A percentile compares a stretch with the other conserved stretches of the same genome.
Conservation (phyloP, 192 early-diverging fungal species). For the Coemansia sp. region DNA sequence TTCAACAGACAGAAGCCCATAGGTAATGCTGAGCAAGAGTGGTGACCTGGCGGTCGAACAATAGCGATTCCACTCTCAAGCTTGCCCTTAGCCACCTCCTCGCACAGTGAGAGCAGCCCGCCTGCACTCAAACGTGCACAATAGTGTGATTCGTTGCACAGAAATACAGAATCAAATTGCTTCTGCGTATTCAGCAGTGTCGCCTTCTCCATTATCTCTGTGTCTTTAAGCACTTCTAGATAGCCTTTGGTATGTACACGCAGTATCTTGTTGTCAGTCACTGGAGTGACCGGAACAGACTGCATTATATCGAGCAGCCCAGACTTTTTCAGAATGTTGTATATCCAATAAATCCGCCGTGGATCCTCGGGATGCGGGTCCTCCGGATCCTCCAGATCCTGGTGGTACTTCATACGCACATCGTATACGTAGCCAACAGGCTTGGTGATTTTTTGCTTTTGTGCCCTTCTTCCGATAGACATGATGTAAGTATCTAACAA, state of each 20-base stretch:
- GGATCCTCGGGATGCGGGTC: constrained; percentile 77
- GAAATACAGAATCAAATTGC: constrained; percentile 67
- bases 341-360: constrained; percentile 67
- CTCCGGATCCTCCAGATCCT: constrained; percentile 54
- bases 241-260: constrained; percentile 58
- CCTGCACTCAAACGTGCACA: constrained; percentile 74
- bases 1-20: constrained; percentile 92
- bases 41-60: constrained; percentile 92
- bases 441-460: neutral
- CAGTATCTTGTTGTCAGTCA: constrained; percentile 30
- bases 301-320: constrained; percentile 54
- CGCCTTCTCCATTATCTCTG: constrained; percentile 54
- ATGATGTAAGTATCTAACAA: neutral
- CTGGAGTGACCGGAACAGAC: constrained; percentile 9
- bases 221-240: constrained; percentile 43
- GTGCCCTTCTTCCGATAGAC: neutral
- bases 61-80: constrained; percentile 83
- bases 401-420: constrained; percentile 65
- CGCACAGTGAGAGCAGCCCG: constrained; percentile 69
- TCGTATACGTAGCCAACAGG: constrained; percentile 60
- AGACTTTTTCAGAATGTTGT: constrained; percentile 52
- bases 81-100: constrained; percentile 62
- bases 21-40: constrained; percentile 70
- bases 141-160: constrained; percentile 62
- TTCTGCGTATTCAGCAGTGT: constrained; percentile 40